Evolutionary conservation across 345 rosid species (phyloP), one percentile per base, ranked within the genome.

Genomic region (Heritiera littoralis): DNA sequence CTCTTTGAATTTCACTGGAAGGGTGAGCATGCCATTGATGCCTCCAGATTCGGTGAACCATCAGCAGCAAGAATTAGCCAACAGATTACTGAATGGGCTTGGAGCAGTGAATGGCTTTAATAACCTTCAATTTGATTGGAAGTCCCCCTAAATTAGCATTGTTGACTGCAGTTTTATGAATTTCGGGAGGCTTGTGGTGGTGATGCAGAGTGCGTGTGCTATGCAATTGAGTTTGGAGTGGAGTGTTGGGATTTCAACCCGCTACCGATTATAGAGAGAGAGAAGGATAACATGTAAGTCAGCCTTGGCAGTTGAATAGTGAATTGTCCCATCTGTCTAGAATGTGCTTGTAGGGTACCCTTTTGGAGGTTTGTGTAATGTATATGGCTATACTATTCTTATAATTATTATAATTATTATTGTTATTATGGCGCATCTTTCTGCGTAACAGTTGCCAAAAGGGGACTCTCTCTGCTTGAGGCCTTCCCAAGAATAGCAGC

Each of bases 91-190:
- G 23, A 80, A 83, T 66, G 91, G 94, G 71, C 66, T 90, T 46
- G 88, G 92, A 79, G 87, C 87, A 6, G 85, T 75, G 54, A 88
- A 86, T 73, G 92, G 90, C 73, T 89, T 80, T 45, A 84, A 78
- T 78, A 86, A 86, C 83, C 83, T 83, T 38, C 91, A 83, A 74
- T 89, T 80, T 77, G 90, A 88, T 79, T 89, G 92, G 89, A 89
- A 90, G 72, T 86, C 91, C 66, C 88, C 89, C 6, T 90, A 85
- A 90, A 90, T 30, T 18, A 52, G 43, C 23, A 15, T 20, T 49
- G 61, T 14, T 10, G 49, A 71, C 41, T 14, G 30, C 9, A 28
- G 5, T 67, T n/a, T 67, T 5, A n/a, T 67, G 72, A 45, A 43
- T 67, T 43, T 67, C 35, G 35, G 5, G 54, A 67, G 32, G 52